Evolutionary conservation across 2,329 filamentous ascomycete genomes (phyloP), one percentile per base, ranked within the genome.

Genomic region (Chaetomium globosum): DNA sequence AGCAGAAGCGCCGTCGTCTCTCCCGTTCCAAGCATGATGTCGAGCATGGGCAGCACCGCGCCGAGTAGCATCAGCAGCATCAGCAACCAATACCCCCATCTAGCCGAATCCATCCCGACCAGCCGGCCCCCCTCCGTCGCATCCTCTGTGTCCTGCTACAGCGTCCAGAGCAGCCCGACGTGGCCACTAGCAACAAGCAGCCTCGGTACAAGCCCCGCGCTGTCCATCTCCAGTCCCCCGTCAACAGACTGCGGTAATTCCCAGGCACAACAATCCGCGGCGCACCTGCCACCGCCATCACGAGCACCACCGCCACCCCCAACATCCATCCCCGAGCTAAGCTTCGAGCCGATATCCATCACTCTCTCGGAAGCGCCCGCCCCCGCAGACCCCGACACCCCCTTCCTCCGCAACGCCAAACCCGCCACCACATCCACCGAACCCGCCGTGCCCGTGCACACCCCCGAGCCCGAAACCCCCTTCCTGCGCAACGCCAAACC

Each of bases 141-240:
- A 6, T 65, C 64, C 2, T 63, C 64, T 10, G 49, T 43, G 3
- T 67, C 67, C 2, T 31, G 23, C 26, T 67, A 66, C 61, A 69
- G 65, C 49, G 36, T 56, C 6, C 59, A 65, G 10, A 65, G 57
- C 26, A 67, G 56, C n/a, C 52, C 61, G 6, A 16, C 56, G 13
- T 66, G 63, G 65, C 39, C 56, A 13, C 5, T 62, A 46, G 43
- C 54, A 10, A 28, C 54, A 10, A 63, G 54, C 39, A 67, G 58
- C 48, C 13, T 56, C 12, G 59, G 53, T 2, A 64, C 63, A 2
- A 65, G 63, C 33, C 63, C 65, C 9, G 51, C 57, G 1, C 12
- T 43, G 28, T 59, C 65, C 6, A n/a, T 48, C 4, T 59, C 55
- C n/a, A 66, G 65, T 36, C 53, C 65, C 1, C 61, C 65, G 2